A percentile compares a stretch with the other conserved stretches of the same genome.
These are phyloP conservation scores for Acacia melanoxylon DNA, from an alignment of 306 rosid species.

Conservation along the genomic window DNA sequence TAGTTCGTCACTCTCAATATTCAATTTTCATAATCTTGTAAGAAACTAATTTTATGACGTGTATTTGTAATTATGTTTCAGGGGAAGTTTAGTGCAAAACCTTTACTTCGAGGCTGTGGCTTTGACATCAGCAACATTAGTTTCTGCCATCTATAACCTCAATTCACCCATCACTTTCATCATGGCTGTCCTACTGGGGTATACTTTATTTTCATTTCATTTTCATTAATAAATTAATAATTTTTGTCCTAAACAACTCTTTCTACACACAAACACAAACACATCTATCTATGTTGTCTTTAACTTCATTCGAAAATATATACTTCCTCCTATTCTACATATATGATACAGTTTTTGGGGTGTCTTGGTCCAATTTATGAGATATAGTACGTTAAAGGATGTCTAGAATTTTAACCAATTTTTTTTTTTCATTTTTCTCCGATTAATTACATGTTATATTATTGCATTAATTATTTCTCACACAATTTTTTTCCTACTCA, in stretches of 20 bases:
- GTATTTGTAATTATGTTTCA: conserved; percentile 16
- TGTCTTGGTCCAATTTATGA: no score
- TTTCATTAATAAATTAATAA: background rate
- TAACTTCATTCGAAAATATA: background rate
- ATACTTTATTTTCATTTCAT: background rate
- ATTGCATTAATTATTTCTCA: no score
- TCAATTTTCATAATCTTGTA: background rate
- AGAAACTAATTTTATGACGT: background rate
- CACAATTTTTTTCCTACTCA: no score
- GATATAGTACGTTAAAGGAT: no score
- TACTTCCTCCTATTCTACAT: no score
- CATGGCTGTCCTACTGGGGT: conserved; percentile 46
- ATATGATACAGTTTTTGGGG: no score
- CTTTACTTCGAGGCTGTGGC: conserved; percentile 38
- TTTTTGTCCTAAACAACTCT: background rate
- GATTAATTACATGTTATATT: no score
- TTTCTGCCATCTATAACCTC: conserved; percentile 48
- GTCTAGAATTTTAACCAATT: no score
- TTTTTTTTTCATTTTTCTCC: no score
- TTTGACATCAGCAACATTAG: conserved; percentile 55
- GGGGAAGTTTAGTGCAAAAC: conserved; percentile 49
- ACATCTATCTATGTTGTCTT: background rate
- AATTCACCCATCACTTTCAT: conserved; percentile 52
- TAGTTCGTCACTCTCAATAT: background rate
- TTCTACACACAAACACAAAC: background rate